These are phyloP conservation scores for Hirsutella thompsonii DNA, from an alignment of 2,329 filamentous ascomycete genomes.

Conservation along the genomic window DNA sequence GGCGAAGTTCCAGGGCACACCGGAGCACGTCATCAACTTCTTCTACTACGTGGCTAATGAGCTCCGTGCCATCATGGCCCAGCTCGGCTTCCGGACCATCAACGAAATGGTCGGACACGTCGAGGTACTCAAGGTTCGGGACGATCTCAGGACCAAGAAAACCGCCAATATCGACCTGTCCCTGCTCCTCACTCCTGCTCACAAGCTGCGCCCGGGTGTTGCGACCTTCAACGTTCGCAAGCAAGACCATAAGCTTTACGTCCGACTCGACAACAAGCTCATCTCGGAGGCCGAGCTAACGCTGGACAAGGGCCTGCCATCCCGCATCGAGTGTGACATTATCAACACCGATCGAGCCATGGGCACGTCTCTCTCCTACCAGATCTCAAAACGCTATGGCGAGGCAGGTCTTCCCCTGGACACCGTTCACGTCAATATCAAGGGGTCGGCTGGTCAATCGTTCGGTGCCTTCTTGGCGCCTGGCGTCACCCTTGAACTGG, in stretches of 20 bases:
- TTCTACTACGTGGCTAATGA: conserved; percentile 98
- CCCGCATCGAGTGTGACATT: conserved; percentile 87
- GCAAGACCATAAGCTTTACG: conserved; percentile 89
- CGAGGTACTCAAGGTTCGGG: conserved; percentile 73
- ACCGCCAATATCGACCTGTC: conserved; percentile 88
- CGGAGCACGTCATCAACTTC: conserved; percentile 97
- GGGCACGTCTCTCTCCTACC: conserved; percentile 89
- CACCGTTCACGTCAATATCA: conserved; percentile 92
- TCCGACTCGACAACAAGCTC: conserved; percentile 91
- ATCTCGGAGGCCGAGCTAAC: conserved; percentile 92
- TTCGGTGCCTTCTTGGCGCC: conserved; percentile 91
- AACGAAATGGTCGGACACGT: conserved; percentile 97
- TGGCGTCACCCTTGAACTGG: conserved; percentile 86
- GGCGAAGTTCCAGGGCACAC: conserved; percentile 85
- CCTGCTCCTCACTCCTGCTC: conserved; percentile 86
- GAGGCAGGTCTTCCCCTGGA: conserved; percentile 81
- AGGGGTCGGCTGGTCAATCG: conserved; percentile 90
- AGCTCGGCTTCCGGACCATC: conserved; percentile 84
- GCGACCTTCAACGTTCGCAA: conserved; percentile 97
- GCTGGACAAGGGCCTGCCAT: conserved; percentile 85
- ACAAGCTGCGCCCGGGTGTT: conserved; percentile 85
- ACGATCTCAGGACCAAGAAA: conserved; percentile 79
- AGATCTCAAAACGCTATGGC: conserved; percentile 85
- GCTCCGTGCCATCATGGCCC: conserved; percentile 92
- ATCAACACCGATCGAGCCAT: conserved; percentile 93